phyloP scores from a whole-genome alignment of 2,329 filamentous ascomycete species.

The Huntiella decipiens region DNA sequence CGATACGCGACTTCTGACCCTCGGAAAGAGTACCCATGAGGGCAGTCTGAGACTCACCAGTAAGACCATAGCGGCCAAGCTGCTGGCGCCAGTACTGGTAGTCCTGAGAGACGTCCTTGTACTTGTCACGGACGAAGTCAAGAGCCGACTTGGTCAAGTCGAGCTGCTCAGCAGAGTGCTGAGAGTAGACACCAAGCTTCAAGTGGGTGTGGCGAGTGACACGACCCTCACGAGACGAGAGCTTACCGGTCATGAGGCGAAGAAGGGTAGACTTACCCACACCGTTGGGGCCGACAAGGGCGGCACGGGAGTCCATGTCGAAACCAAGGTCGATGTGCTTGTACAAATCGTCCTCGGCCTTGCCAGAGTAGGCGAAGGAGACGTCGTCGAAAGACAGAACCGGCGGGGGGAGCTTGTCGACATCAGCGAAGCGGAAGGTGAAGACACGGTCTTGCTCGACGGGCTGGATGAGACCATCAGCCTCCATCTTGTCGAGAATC shows the following conservation, averaged over 20 bases:
- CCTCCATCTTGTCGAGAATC: conserved; percentile 99
- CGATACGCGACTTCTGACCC: conserved; percentile 94
- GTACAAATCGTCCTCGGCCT: conserved; percentile 79
- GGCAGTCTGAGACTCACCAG: conserved; percentile 83
- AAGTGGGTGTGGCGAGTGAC: conserved; percentile 92
- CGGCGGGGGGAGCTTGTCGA: conserved; percentile 96
- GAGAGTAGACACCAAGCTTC: conserved; percentile 94
- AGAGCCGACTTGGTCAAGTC: conserved; percentile 94
- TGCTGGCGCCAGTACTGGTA: conserved; percentile 99
- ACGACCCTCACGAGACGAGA: conserved; percentile 62
- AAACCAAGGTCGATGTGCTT: conserved; percentile 95
- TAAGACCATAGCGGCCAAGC: conserved; percentile 84
- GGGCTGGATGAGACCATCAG: conserved; percentile 92
- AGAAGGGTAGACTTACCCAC: conserved; percentile 96
- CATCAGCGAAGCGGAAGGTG: conserved; percentile 94
- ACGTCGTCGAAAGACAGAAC: conserved; percentile 94
- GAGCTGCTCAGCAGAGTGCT: conserved; percentile 96
- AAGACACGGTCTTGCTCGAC: conserved; percentile 74
- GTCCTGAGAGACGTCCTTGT: conserved; percentile 72
- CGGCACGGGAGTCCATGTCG: conserved; percentile 97
- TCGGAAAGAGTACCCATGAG: conserved; percentile 97
- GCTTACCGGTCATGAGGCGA: conserved; percentile 87
- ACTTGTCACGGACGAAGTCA: conserved; percentile 96
- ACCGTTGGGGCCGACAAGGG: conserved; percentile 94
- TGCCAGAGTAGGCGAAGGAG: conserved; percentile 92